These are phyloP conservation scores for Phaeoacremonium minimum DNA, from an alignment of 2,329 filamentous ascomycete species.

Conservation along the genomic window DNA sequence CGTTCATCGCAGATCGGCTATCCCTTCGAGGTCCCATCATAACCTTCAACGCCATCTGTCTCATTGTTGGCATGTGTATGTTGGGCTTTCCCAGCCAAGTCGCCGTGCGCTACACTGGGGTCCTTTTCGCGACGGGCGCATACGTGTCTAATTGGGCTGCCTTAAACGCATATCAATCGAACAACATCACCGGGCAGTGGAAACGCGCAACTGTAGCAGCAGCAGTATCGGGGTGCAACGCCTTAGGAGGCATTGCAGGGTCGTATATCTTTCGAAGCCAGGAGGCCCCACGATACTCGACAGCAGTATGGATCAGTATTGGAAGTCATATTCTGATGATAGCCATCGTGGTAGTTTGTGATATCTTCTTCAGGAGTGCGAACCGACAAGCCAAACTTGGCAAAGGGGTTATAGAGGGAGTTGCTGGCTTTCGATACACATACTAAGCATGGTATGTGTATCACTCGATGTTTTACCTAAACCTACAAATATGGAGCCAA, in stretches of 20 bases:
- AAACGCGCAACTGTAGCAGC: conserved; percentile 10
- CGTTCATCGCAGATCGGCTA: conserved; percentile 56
- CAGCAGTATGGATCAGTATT: conserved; percentile 10
- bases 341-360: conserved; percentile 4
- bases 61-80: conserved; percentile 62
- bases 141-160: conserved; percentile 69
- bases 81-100: conserved; percentile 57
- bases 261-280: conserved; percentile 8
- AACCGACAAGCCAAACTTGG: conserved; percentile 5
- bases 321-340: conserved; percentile 9
- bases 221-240: conserved; percentile 10
- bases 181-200: conserved; percentile 42
- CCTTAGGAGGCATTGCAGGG: conserved; percentile 9
- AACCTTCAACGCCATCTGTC: conserved; percentile 56
- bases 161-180: conserved; percentile 57
- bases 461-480: no score
- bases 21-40: conserved; percentile 60
- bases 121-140: conserved; percentile 62
- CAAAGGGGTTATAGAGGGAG: conserved; percentile 8
- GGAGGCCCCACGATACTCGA: conserved; percentile 9
- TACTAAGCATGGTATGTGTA: no score
- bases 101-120: conserved; percentile 59
- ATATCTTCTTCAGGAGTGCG: conserved; percentile 7
- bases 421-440: conserved; percentile 8
- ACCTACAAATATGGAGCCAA: no score